Percentiles rank a stretch among this genome's conserved stretches.
phyloP scores from a whole-genome alignment of 108 stramenopile genomes.

The Cyclotella kingstonii region DNA sequence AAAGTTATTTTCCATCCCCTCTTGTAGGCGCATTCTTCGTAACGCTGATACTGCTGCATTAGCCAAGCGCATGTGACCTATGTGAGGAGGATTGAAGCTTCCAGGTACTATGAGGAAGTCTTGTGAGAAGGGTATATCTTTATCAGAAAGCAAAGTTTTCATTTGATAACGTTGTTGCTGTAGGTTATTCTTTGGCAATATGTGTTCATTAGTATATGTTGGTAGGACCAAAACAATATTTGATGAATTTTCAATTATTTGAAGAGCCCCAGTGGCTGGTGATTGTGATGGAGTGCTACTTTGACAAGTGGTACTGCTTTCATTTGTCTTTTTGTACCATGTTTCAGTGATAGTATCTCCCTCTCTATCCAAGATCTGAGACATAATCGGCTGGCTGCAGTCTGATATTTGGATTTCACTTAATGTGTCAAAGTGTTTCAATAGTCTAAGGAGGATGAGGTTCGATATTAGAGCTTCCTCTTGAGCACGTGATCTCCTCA shows the following conservation, averaged over 20 bases:
- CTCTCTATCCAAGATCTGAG: conserved; percentile 32
- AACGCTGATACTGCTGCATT: conserved; percentile 57
- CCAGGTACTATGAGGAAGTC: conserved; percentile 80
- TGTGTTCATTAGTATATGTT: not conserved
- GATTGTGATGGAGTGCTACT: conserved; percentile 3
- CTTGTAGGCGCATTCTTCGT: conserved; percentile 12
- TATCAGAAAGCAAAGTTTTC: conserved; percentile 26
- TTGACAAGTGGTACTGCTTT: not conserved
- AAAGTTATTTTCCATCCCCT: conserved; percentile 5
- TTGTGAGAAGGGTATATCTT: conserved; percentile 44
- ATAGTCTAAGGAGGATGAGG: conserved; percentile 28
- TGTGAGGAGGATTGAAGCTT: conserved; percentile 89
- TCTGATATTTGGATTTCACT: not conserved
- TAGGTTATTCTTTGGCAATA: not conserved
- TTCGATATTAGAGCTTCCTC: conserved; percentile 39
- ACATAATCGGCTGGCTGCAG: not conserved
- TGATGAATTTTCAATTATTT: conserved; percentile 50
- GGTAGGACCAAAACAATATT: conserved; percentile 57
- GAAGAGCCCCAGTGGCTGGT: conserved; percentile 41
- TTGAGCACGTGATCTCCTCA: conserved; percentile 25
- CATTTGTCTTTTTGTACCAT: not conserved
- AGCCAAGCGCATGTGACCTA: conserved; percentile 75
- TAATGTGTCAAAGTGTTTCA: conserved; percentile 10
- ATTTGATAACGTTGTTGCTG: conserved; percentile 3
- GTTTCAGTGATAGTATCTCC: conserved; percentile 26